Conservation (phyloP, 352 stramenopile species). For the Phytophthora brassicae region DNA sequence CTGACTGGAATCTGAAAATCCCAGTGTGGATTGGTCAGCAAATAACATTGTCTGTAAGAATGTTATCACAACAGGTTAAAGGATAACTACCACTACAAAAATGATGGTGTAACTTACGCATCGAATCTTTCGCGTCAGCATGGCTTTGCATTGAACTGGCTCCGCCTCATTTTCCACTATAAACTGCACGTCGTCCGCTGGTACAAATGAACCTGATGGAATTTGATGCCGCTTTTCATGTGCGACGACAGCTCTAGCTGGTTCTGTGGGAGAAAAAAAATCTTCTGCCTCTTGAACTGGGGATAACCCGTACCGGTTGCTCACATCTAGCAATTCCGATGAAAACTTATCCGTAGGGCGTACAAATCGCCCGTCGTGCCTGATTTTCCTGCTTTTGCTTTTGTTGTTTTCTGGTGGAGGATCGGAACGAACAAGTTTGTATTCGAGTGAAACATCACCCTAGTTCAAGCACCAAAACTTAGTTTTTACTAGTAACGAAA, state of each 20-base stretch:
- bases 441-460: constrained; percentile 49
- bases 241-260: constrained; percentile 16
- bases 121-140: constrained; percentile 25
- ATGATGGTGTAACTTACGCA: constrained; percentile 15
- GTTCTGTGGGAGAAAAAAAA: neutral
- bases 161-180: constrained; percentile 6
- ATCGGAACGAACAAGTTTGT: constrained; percentile 35
- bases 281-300: constrained; percentile 15
- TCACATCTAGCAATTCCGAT: constrained; percentile 21
- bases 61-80: neutral
- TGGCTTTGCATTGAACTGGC: constrained; percentile 3
- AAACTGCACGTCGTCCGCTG: neutral
- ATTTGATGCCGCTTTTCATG: constrained; percentile 30
- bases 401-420: constrained; percentile 6
- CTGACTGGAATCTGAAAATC: constrained; percentile 31
- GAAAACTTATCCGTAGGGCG: constrained; percentile 35
- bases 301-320: constrained; percentile 18
- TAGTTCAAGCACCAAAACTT: constrained; percentile 15
- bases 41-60: constrained; percentile 33
- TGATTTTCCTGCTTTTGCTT: constrained; percentile 25
- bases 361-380: constrained; percentile 37
- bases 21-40: constrained; percentile 25
- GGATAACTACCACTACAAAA: neutral
- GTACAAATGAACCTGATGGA: constrained; percentile 4
- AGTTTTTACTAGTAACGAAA: neutral